Percentiles rank a stretch among this genome's conserved stretches.
Conservation (phyloP, 768 basidiomycete species). For the Tricholoma flavovirens region DNA sequence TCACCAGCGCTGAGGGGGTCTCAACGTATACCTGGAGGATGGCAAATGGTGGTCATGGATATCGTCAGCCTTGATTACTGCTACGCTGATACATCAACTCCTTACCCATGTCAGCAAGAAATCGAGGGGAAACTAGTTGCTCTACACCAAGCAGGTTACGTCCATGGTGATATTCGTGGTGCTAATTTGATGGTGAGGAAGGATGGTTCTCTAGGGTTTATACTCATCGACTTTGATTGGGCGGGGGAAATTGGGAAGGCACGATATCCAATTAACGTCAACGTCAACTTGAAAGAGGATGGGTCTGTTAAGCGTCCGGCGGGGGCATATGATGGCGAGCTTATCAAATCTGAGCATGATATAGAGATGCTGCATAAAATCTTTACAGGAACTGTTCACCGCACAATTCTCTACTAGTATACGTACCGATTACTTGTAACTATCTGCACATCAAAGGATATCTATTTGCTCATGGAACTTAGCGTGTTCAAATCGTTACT, state of each 20-base stretch:
- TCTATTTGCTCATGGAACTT: background rate
- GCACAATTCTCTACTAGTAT: background rate
- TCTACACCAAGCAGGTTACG: too few species aligned
- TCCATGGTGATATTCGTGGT: too few species aligned
- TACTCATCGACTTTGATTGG: constrained; percentile 25
- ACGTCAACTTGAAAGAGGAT: background rate
- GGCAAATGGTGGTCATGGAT: too few species aligned
- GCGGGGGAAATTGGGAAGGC: constrained; percentile 14
- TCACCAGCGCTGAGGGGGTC: too few species aligned
- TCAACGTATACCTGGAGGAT: too few species aligned
- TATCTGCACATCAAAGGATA: background rate
- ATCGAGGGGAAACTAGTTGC: too few species aligned
- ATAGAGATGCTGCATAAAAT: constrained; percentile 17
- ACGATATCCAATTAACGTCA: background rate
- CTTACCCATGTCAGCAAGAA: too few species aligned
- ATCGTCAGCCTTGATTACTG: too few species aligned
- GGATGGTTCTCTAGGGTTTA: constrained; percentile 5
- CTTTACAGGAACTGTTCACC: constrained; percentile 1
- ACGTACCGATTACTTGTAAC: too few species aligned
- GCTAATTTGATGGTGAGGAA: constrained; percentile 9
- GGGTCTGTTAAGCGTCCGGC: too few species aligned
- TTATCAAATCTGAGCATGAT: constrained; percentile 21
- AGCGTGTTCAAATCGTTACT: background rate
- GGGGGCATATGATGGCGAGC: constrained; percentile 12
- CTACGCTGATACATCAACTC: too few species aligned